phyloP scores from a whole-genome alignment of 2,329 filamentous ascomycete genomes.

The Cordyceps javanica region DNA sequence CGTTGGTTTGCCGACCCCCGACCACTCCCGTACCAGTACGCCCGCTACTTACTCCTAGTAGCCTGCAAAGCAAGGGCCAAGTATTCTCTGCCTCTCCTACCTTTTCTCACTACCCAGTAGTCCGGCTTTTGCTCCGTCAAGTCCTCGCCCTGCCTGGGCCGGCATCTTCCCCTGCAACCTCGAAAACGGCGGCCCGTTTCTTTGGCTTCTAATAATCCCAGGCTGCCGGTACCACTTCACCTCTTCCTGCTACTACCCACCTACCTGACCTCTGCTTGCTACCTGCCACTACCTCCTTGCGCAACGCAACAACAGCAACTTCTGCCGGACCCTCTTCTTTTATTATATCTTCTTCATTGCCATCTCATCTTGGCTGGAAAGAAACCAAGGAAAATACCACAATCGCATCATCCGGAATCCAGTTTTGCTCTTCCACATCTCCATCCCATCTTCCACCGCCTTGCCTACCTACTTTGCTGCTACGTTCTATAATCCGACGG shows the following conservation, averaged over 20 bases:
- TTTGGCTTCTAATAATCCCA: constrained; percentile 6
- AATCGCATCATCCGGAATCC: background rate
- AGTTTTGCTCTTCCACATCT: background rate
- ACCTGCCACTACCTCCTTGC: background rate
- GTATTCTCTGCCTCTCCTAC: background rate
- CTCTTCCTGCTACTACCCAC: background rate
- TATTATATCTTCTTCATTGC: background rate
- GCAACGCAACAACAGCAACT: background rate
- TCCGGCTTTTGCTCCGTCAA: background rate
- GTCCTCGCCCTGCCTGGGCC: background rate
- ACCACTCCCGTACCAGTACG: background rate
- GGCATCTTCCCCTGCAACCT: constrained; percentile 3
- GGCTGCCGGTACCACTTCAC: background rate
- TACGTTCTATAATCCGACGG: too few relatives aligned
- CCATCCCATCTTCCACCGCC: background rate
- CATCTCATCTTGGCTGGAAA: background rate
- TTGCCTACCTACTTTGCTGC: background rate
- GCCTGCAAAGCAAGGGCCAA: background rate
- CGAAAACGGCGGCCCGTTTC: constrained; percentile 10
- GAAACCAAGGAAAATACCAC: too few relatives aligned
- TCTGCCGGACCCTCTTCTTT: background rate
- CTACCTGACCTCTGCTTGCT: background rate
- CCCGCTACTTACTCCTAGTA: background rate
- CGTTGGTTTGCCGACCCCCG: constrained; percentile 12
- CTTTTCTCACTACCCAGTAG: background rate